Base-by-base conservation (phyloP, 345 rosid genomes). In the Camelina neglecta region DNA sequence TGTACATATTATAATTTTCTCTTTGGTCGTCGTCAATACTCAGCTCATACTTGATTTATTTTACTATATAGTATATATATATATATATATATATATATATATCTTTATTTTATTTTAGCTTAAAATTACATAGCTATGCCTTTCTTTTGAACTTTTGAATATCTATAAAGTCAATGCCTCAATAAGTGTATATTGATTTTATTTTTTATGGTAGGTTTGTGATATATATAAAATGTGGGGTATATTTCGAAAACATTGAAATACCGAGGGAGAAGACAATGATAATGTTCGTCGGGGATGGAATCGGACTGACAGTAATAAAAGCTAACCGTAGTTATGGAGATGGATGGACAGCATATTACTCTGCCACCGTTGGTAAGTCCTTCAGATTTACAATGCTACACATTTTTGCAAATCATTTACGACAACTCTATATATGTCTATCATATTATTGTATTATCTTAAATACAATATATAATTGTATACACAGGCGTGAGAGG, bases 361-460 rank as follows among this genome's bases (percentile, higher is more conserved):
- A 86, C 56, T 91, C 97, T 1, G 97, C 97, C 15, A 93, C 98
- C 1, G 91, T 93, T 6, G 98, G 98, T 93, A 60, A 85, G 86
- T 80, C 16, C 18, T 29, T 31, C 7, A 65, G 0, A 18, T 56
- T 26, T 1, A 7, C 11, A 11, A 24, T 39, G 5, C 26, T 24
- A 39, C 23, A 54, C 21, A 35, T 18, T 20, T 29, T 29, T 29
- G 31, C 31, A 29, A 29, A 4, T 29, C 31, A 29, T 29, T 29
- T 29, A 29, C 31, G 31, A 29, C 5, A 29, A 29, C 31, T 29
- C 31, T 29, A 29, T 29, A 29, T 29, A 29, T 29, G 31, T 29
- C 31, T 4, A 29, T 29, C 31, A 29, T 3, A 29, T 29, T 26
- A 26, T 26, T 26, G 29, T 26, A 26, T 26, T 26, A 3, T 29